These are phyloP conservation scores for Populus hybrid DNA, from an alignment of 441 rosid genomes.

Conservation along the genomic window DNA sequence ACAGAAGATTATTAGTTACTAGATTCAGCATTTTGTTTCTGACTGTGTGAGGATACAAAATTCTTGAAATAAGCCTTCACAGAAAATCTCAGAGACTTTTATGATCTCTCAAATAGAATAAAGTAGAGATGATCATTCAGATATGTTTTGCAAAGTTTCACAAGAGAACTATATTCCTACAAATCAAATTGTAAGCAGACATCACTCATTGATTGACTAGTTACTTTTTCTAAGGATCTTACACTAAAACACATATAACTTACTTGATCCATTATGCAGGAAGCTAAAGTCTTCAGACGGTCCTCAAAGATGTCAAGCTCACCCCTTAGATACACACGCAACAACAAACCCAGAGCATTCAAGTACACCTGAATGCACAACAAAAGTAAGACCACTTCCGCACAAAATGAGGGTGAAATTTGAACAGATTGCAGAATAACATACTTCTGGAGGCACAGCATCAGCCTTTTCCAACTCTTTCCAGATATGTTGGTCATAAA, in stretches of 20 bases:
- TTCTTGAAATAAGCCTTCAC: background rate
- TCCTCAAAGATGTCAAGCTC: slow-evolving; percentile 45
- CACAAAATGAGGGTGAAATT: slow-evolving; percentile 2
- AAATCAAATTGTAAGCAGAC: background rate
- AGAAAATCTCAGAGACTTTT: background rate
- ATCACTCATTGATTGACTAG: background rate
- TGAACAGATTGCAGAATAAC: background rate
- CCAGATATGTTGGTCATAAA: slow-evolving; percentile 72
- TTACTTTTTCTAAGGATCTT: background rate
- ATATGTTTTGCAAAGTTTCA: background rate
- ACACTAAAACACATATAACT: slow-evolving; percentile 14
- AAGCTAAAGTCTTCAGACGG: slow-evolving; percentile 51
- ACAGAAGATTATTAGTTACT: background rate
- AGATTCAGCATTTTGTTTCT: background rate
- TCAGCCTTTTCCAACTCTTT: slow-evolving; percentile 64
- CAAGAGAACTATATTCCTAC: background rate
- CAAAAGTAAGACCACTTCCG: slow-evolving; percentile 9
- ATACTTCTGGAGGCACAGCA: slow-evolving; percentile 54
- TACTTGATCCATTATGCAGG: slow-evolving; percentile 50
- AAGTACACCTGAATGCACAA: slow-evolving; percentile 56
- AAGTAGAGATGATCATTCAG: background rate
- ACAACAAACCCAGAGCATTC: slow-evolving; percentile 73
- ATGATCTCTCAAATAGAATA: background rate
- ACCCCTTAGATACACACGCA: slow-evolving; percentile 61
- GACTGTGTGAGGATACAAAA: background rate